A percentile compares a stretch with the other conserved stretches of the same genome.
phyloP scores from a whole-genome alignment of 306 rosid genomes.

The Acacia crassicarpa region DNA sequence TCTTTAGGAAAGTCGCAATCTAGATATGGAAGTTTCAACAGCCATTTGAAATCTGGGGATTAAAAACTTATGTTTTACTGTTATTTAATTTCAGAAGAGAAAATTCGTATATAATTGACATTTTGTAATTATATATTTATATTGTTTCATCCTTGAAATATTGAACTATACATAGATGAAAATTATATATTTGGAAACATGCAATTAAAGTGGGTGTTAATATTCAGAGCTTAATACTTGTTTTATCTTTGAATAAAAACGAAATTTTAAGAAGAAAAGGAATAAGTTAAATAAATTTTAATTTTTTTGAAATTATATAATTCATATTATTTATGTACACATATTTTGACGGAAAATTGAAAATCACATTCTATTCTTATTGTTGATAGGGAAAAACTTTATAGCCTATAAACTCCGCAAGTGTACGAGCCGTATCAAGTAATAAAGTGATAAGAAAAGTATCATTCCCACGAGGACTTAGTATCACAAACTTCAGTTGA shows the following conservation, averaged over 20 bases:
- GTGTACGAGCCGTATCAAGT: too few relatives aligned
- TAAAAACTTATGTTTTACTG: background rate
- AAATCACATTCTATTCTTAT: background rate
- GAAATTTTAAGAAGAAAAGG: background rate
- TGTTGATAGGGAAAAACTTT: too few relatives aligned
- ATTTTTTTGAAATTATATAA: background rate
- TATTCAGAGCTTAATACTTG: background rate
- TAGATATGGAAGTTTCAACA: background rate
- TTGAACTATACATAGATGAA: too few relatives aligned
- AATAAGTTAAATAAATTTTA: background rate
- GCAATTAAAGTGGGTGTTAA: too few relatives aligned
- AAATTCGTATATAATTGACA: background rate
- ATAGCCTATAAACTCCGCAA: too few relatives aligned
- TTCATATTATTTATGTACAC: background rate
- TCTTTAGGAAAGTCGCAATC: constrained; percentile 1
- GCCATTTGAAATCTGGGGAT: background rate
- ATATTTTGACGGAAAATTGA: background rate
- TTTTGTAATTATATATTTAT: too few relatives aligned
- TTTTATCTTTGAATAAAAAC: background rate
- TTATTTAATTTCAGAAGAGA: background rate
- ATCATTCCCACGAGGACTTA: too few relatives aligned
- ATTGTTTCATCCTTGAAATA: background rate
- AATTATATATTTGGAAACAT: too few relatives aligned
- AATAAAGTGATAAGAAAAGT: too few relatives aligned
- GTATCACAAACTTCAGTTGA: too few relatives aligned